Base-by-base conservation (phyloP, 2,329 filamentous ascomycete species). In the Diaporthe caulivora region DNA sequence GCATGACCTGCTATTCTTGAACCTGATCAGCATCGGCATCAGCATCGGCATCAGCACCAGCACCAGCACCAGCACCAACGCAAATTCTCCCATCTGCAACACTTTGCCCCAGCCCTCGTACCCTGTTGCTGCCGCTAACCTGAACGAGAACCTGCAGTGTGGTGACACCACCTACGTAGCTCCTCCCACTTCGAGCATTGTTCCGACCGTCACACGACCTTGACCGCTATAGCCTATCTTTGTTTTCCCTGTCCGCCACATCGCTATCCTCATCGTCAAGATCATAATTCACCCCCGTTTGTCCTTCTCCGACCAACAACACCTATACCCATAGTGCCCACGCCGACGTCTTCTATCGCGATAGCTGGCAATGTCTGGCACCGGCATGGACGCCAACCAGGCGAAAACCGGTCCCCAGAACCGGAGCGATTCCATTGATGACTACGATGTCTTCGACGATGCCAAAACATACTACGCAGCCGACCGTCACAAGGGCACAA, bases 391-490 rank as follows among this genome's bases (percentile, higher is more conserved):
- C 29, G 71, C 54, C 44, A 60, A 68, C 37, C 55, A 71, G 74
- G 74, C 47, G 26, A n/a, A n/a, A n/a, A 31, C 71, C 24, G 67
- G 58, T 24, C 47, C 67, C 44, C 51, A 49, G 29, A 24, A 18
- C 55, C 70, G 74, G 40, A 58, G 80, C 57, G 82, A 83, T 53
- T 87, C 85, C 10, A 82, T 84, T 64, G 87, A 90, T 74, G 87
- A 87, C 62, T 80, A 79, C 70, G 81, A 84, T 40, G 85, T 90
- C 62, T 90, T 84, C 76, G 88, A 89, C 74, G 88, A 90, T 82
- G 89, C 89, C 73, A 86, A 85, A 79, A 90, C 88, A 31, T 91
- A 91, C 79, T 91, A 91, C 76, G 83, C 87, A 31, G 88, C 90
- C 47, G 87, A 88, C 70, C 87, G 89, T 71, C 87, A 89, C 76